phyloP scores from a whole-genome alignment of 257 asterid genomes.

The Salvia splendens region DNA sequence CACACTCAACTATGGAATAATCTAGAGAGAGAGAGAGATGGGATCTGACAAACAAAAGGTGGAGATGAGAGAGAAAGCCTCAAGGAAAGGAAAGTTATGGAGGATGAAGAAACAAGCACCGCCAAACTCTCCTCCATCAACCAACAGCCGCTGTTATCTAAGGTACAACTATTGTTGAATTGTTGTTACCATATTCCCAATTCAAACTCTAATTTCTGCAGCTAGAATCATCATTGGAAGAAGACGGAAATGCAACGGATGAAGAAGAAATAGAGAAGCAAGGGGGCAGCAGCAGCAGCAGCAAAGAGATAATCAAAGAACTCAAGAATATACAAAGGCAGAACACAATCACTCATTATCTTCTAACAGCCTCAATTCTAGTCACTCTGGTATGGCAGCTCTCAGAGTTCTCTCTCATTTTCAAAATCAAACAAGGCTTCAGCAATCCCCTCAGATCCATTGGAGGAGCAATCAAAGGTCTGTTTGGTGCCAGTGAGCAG shows the following conservation, averaged over 20 bases:
- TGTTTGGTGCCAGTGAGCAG: slow-evolving; percentile 29
- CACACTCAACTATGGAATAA: background rate
- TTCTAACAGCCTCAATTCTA: slow-evolving; percentile 59
- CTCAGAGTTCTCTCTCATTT: slow-evolving; percentile 68
- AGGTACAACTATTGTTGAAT: slow-evolving; percentile 37
- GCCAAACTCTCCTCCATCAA: background rate
- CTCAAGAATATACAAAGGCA: slow-evolving; percentile 59
- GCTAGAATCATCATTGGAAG: slow-evolving; percentile 29
- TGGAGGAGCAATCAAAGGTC: slow-evolving; percentile 35
- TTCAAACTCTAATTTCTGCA: background rate
- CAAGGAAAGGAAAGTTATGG: slow-evolving; percentile 41
- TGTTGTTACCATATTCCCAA: too few relatives aligned
- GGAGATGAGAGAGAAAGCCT: slow-evolving; percentile 41
- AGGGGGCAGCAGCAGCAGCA: background rate
- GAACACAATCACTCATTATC: slow-evolving; percentile 71
- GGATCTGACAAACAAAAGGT: slow-evolving; percentile 31
- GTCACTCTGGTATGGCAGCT: slow-evolving; percentile 79
- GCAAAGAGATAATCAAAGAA: slow-evolving; percentile 61
- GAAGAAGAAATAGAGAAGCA: background rate
- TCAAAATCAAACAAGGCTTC: slow-evolving; percentile 55
- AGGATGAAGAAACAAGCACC: slow-evolving; percentile 31
- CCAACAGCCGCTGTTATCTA: slow-evolving; percentile 36
- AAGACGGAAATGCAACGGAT: background rate
- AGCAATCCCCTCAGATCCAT: slow-evolving; percentile 58
- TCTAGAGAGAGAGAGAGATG: slow-evolving; percentile 32